Evolutionary conservation across 1,284 basidiomycete genomes (phyloP).

Genomic region (Ustilago sp.): DNA sequence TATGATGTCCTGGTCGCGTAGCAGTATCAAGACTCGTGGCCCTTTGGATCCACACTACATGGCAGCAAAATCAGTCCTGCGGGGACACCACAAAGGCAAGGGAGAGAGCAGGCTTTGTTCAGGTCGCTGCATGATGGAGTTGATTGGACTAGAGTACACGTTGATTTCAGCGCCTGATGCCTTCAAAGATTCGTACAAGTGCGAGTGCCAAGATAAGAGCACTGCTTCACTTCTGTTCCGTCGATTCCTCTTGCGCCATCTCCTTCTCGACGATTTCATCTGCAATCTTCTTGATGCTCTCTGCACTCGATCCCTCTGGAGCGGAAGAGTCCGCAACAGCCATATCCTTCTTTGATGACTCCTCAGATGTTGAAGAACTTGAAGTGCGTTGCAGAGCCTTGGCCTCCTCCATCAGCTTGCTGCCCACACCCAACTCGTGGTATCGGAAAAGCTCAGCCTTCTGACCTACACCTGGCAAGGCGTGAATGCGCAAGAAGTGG

Average conservation of each 20-base stretch:
- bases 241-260: slow-evolving; percentile 27
- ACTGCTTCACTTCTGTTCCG: slow-evolving; percentile 24
- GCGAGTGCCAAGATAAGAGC: background rate
- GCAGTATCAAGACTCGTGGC: too few species aligned
- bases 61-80: too few species aligned
- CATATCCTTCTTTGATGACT: background rate
- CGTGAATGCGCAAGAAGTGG: slow-evolving; percentile 81
- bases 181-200: background rate
- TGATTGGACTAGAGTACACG: slow-evolving; percentile 4
- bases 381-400: slow-evolving; percentile 33
- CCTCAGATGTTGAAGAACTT: background rate
- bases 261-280: slow-evolving; percentile 50
- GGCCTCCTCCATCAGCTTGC: slow-evolving; percentile 47
- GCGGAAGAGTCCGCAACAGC: background rate
- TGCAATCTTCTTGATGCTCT: slow-evolving; percentile 43
- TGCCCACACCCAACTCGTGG: slow-evolving; percentile 39
- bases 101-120: too few species aligned
- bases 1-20: too few species aligned
- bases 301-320: slow-evolving; percentile 20
- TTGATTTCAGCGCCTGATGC: background rate
- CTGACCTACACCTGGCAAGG: slow-evolving; percentile 87
- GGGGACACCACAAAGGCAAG: too few species aligned
- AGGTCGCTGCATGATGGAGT: background rate
- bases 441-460: slow-evolving; percentile 78
- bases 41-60: too few species aligned